Evolutionary conservation across 1,284 basidiomycete genomes (phyloP), one percentile per base, ranked within the genome.

Genomic region (Tilletia indica): DNA sequence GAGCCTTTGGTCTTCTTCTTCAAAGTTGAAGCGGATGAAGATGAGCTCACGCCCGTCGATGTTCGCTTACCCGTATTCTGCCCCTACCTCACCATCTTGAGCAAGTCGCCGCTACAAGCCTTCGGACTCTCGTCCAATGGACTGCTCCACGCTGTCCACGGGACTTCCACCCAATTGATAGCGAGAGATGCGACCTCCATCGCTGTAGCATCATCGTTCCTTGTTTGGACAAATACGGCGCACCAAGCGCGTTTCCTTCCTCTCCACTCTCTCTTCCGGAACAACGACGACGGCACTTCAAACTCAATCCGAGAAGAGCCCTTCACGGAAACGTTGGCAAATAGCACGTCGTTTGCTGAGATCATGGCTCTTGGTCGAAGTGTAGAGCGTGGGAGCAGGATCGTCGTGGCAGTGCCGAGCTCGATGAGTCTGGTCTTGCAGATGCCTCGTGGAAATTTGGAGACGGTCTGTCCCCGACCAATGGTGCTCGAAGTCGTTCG

Each of bases 371-470:
- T 84, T 2, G 74, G 76, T n/a, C 72, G 82, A 21, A 71, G 80
- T 36, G 75, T 84, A 1, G 82, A 84, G 74, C 79, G 82, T 1
- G 82, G 82, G 38, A 78, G 78, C 66, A 74, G 78, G 8, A 81
- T 84, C 45, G 80, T 84, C 45, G 76, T 77, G 2, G 77, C 82
- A 0, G 77, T 82, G 19, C 78, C 82, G 3, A 77, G 76, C 74
- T 87, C 89, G 8, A 98, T 97, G 93, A 91, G 80, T 21, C 73
- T 84, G 12, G 76, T 99, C 0, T 86, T 99, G 14, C 97, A 99
- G 86, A 99, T 99, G 94, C 97, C 96, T 0, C 87, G 97, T 77
- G 97, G 97, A 0, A 99, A 99, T 85, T 84, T 99, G 70, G 97
- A 99, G 86, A 97, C 94, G 0, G 91, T 99, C 71, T 93, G 91